Percentiles rank a stretch among this genome's conserved stretches.
Conservation (phyloP, 1,284 basidiomycete genomes). For the Ustilago nuda region DNA sequence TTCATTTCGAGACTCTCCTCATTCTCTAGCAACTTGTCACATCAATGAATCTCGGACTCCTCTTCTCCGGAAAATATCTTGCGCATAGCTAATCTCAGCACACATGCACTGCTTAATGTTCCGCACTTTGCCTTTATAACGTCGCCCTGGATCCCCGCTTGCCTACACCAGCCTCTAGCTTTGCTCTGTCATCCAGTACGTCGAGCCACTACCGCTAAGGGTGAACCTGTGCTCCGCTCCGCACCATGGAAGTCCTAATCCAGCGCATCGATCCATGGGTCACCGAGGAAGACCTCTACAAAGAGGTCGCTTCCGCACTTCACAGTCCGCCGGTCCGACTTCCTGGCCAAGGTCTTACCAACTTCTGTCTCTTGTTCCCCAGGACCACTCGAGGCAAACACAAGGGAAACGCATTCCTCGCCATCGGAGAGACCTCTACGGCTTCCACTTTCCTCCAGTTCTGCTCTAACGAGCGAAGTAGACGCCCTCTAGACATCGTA, state of each 20-base stretch:
- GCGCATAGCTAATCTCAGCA: not conserved
- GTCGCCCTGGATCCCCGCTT: not conserved
- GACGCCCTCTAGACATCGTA: slow-evolving; percentile 13
- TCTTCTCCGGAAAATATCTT: not conserved
- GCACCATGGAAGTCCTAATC: slow-evolving; percentile 33
- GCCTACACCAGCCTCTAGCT: not conserved
- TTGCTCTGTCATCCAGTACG: too few species aligned
- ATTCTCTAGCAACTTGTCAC: not conserved
- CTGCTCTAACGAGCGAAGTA: slow-evolving; percentile 10
- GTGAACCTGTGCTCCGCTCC: not conserved
- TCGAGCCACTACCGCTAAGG: not conserved
- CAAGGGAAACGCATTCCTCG: slow-evolving; percentile 27
- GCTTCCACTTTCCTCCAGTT: slow-evolving; percentile 23
- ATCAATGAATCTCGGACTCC: not conserved
- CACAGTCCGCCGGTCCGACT: slow-evolving; percentile 29
- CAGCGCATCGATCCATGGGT: slow-evolving; percentile 32
- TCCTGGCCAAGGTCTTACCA: slow-evolving; percentile 15
- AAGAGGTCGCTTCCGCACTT: slow-evolving; percentile 21
- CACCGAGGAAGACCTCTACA: slow-evolving; percentile 38
- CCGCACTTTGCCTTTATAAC: too few species aligned
- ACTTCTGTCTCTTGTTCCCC: slow-evolving; percentile 25
- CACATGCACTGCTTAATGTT: too few species aligned
- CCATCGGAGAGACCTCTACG: slow-evolving; percentile 36
- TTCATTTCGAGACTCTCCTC: not conserved
- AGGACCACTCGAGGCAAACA: slow-evolving; percentile 7